These are phyloP conservation scores for Trichophyton mentagrophytes DNA, from an alignment of 2,329 filamentous ascomycete species.

Conservation along the genomic window DNA sequence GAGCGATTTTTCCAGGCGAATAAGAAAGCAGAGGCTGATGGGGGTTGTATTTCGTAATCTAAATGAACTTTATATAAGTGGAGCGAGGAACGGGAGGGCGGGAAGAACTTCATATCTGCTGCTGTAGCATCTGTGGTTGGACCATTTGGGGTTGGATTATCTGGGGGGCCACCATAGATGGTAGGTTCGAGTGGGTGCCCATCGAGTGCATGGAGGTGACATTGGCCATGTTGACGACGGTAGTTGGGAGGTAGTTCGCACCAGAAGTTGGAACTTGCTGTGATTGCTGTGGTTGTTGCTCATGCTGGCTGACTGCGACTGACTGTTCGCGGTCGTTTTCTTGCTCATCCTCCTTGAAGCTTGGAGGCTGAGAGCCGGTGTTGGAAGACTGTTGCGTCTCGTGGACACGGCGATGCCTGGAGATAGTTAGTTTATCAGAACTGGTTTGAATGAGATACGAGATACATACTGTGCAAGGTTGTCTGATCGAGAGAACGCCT, in stretches of 20 bases:
- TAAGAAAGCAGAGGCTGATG: background rate
- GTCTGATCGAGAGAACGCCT: constrained; percentile 96
- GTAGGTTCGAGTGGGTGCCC: constrained; percentile 27
- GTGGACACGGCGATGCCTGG: constrained; percentile 63
- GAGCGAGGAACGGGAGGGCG: background rate
- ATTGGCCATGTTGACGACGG: constrained; percentile 23
- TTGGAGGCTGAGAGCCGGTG: constrained; percentile 19
- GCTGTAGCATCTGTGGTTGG: constrained; percentile 20
- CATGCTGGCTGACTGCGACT: background rate
- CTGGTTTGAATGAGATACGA: background rate
- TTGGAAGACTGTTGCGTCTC: constrained; percentile 55
- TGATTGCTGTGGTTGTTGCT: constrained; percentile 2
- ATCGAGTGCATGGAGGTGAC: constrained; percentile 28
- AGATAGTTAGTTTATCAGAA: constrained; percentile 2
- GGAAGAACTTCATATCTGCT: constrained; percentile 24
- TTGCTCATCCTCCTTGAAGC: constrained; percentile 60
- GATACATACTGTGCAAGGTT: constrained; percentile 88
- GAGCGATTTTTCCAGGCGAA: background rate
- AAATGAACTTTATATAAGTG: constrained; percentile 1
- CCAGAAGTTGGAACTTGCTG: constrained; percentile 4
- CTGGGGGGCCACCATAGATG: constrained; percentile 29
- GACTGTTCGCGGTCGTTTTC: constrained; percentile 64
- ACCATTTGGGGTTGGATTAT: constrained; percentile 33
- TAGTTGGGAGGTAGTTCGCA: constrained; percentile 18
- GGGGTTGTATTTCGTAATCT: constrained; percentile 1